Base-by-base conservation (phyloP, 352 stramenopile genomes). In the Pythium biforme region DNA sequence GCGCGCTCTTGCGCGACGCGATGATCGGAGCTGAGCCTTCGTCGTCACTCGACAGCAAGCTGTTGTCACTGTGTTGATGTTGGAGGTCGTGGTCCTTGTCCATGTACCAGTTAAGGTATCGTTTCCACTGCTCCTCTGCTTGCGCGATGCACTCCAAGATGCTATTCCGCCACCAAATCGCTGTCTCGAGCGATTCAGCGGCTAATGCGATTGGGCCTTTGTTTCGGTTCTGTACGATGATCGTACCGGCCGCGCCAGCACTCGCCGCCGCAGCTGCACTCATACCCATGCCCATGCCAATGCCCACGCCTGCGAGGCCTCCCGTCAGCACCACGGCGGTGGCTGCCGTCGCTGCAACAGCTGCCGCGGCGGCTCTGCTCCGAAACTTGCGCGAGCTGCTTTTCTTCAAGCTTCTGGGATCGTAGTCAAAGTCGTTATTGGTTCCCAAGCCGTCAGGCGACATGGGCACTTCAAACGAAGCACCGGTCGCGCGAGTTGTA, bases 81-180 rank as follows among this genome's bases (percentile, higher is more conserved):
- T 60, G 59, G 7, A 61, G 11, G 10, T 86, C 77, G 46, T 78
- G 70, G 17, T 93, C 84, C 19, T 89, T 81, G 51, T 90, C 83
- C 76, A 94, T 89, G 62, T 94, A 94, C 86, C 86, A 94, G 31
- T 88, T 85, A 19, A 94, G 55, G 46, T 94, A 94, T 31, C 82
- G 83, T 33, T 89, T 90, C 86, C 86, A 94, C 64, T 92, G 83
- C 59, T 90, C 80, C 68, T 94, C 86, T 0, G 86, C 83, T 59
- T 94, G 86, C 0, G 82, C 80, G 60, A 94, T 89, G 43, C 86
- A 94, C 57, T 94, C 86, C 0, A 92, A 47, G 51, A 94, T 90
- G 56, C 86, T 92, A 43, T 90, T 92, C 26, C 86, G 80, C 86
- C 86, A 94, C 86, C 86, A 94, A 11, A 85, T 77, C 15, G 86